Base-by-base conservation (phyloP, 1,284 basidiomycete species). In the Cryptococcus sp. region DNA sequence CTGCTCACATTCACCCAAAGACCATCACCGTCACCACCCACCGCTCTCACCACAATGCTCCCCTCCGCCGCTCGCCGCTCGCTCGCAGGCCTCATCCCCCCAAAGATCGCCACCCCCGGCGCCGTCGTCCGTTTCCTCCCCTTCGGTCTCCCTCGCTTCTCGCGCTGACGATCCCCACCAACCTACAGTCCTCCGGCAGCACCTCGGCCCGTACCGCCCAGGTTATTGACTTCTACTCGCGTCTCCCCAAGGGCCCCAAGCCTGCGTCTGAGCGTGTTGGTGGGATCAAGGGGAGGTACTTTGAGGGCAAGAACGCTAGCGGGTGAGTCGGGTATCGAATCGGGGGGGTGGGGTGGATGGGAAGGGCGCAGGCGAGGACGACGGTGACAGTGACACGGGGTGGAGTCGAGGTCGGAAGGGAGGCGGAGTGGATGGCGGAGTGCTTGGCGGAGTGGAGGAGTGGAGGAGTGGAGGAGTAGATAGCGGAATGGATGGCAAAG, bases 201-300 rank as follows among this genome's bases (percentile, higher is more conserved):
- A 77, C 73, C 60, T 88, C 87, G 55, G 85, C 84, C 53, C 86
- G 88, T 65, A 88, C 95, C 56, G 82, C 84, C 57, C 85, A 86
- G 40, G 87, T 96, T 72, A 91, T 96, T 64, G 85, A 88, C 72
- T 96, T 96, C 79, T 97, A 97, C 83, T 92, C 89, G 65, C 90
- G 89, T 77, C 83, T 97, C 49, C 93, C 92, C 65, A 82, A 82
- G 72, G 81, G 80, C 50, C 67, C 83, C 50, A 84, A 86, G 50
- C 80, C 88, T n/a, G 76, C 82, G 49, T 79, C 83, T 12, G 80
- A 83, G 48, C 78, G 81, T 56, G 72, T 80, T n/a, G 88, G 88
- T 24, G 79, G 80, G 38, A 79, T 94, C 72, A 89, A 91, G 77
- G 88, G 77, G 52, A 81, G 85, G 48, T 91, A 81, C 79, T 92